Percentiles rank a stretch among this genome's conserved stretches.
Evolutionary conservation across 495 filamentous ascomycete genomes (phyloP).

Genomic region (Xylaria palmicola): DNA sequence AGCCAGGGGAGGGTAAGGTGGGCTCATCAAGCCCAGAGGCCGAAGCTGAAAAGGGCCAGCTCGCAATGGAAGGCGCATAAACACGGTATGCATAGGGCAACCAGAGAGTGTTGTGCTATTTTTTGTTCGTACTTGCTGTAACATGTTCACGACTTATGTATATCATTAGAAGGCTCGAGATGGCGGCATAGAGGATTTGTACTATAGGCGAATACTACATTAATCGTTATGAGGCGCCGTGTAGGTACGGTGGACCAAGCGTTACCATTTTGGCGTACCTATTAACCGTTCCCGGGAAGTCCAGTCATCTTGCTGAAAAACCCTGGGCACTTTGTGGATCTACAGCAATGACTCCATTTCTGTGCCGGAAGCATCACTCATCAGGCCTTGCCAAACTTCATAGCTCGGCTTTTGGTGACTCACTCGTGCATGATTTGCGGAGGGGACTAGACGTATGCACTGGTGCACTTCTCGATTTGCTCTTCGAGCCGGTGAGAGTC

Average conservation of each 20-base stretch:
- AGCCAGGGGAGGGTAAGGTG: not conserved
- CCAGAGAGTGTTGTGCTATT: not conserved
- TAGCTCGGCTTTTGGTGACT: not conserved
- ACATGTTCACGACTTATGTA: constrained; percentile 5
- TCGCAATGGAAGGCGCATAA: not conserved
- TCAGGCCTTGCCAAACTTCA: not conserved
- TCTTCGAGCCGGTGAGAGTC: too few relatives aligned
- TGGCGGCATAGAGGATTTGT: constrained; percentile 1
- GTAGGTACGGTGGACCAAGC: too few relatives aligned
- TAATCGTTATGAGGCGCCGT: too few relatives aligned
- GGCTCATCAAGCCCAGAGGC: not conserved
- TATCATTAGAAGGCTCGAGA: not conserved
- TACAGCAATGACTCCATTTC: not conserved
- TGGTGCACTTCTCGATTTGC: too few relatives aligned
- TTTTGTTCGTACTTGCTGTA: constrained; percentile 5
- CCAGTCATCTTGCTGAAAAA: too few relatives aligned
- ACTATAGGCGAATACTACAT: not conserved
- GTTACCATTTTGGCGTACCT: too few relatives aligned
- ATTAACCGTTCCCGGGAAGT: too few relatives aligned
- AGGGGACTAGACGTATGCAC: too few relatives aligned
- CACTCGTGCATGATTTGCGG: not conserved
- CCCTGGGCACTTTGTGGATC: constrained; percentile 5
- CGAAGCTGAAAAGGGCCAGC: not conserved
- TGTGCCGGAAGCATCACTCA: not conserved
- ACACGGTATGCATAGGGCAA: not conserved